Evolutionary conservation across 169 alveolate species (phyloP).

Genomic region (Perkinsus marinus): DNA sequence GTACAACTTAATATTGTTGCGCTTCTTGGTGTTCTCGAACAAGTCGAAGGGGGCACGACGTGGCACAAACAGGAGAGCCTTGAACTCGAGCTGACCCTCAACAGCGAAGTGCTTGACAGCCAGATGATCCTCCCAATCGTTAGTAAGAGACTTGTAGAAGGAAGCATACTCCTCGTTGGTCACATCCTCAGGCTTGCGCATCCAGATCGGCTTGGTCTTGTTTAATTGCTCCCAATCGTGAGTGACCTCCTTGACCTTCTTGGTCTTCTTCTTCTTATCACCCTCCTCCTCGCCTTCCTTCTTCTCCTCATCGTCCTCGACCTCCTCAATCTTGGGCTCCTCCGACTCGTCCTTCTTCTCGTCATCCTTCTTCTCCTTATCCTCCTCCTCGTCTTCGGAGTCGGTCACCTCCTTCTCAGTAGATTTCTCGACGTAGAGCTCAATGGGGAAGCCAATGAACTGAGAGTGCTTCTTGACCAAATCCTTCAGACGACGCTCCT

Average conservation of each 20-base stretch:
- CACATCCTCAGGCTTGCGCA: slow-evolving; percentile 94
- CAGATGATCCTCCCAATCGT: slow-evolving; percentile 99
- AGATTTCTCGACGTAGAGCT: slow-evolving; percentile 89
- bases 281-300: slow-evolving; percentile 48
- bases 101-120: slow-evolving; percentile 96
- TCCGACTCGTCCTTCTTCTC: slow-evolving; percentile 47
- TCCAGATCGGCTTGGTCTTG: slow-evolving; percentile 98
- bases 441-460: slow-evolving; percentile 97
- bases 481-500: slow-evolving; percentile 94
- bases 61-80: slow-evolving; percentile 96
- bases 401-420: slow-evolving; percentile 95
- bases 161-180: slow-evolving; percentile 96
- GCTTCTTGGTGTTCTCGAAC: slow-evolving; percentile 96
- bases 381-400: slow-evolving; percentile 86
- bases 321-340: slow-evolving; percentile 50
- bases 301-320: slow-evolving; percentile 50
- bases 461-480: slow-evolving; percentile 98
- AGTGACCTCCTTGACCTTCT: slow-evolving; percentile 91
- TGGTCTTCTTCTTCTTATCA: slow-evolving; percentile 82
- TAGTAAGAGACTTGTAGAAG: slow-evolving; percentile 93
- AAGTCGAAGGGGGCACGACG: slow-evolving; percentile 99
- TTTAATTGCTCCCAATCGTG: slow-evolving; percentile 92
- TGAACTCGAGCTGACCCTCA: slow-evolving; percentile 92
- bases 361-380: slow-evolving; percentile 34
- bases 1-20: slow-evolving; percentile 94